Evolutionary conservation across 257 asterid species (phyloP).

Genomic region (Nicotiana noctiflora): DNA sequence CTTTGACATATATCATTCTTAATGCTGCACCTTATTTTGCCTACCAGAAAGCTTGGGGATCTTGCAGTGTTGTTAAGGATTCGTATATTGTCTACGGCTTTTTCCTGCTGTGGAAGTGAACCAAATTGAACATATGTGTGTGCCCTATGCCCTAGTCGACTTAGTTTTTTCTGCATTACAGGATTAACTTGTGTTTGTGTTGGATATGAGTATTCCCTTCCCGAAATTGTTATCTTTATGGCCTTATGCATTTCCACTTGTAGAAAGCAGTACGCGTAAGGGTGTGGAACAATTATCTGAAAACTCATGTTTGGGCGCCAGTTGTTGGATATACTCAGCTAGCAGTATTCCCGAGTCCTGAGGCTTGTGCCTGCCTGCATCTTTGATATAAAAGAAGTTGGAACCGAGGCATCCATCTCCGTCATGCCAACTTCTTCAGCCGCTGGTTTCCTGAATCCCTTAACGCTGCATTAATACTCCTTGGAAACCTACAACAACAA

Average conservation of each 20-base stretch:
- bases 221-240: background rate
- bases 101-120: background rate
- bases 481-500: too few relatives aligned
- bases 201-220: background rate
- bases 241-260: background rate
- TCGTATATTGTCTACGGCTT: background rate
- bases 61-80: background rate
- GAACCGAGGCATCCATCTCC: background rate
- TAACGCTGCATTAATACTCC: background rate
- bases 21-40: background rate
- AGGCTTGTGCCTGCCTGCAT: background rate
- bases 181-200: background rate
- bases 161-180: background rate
- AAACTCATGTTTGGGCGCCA: background rate
- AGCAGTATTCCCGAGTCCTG: background rate
- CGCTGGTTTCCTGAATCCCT: too few relatives aligned
- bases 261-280: background rate
- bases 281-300: background rate
- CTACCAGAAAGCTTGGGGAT: background rate
- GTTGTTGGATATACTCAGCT: background rate
- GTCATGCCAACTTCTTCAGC: background rate
- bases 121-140: background rate
- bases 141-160: background rate
- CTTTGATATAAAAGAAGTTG: background rate
- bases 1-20: too few relatives aligned